phyloP scores from a whole-genome alignment of 257 asterid genomes.

The Nicotiana knightiana region DNA sequence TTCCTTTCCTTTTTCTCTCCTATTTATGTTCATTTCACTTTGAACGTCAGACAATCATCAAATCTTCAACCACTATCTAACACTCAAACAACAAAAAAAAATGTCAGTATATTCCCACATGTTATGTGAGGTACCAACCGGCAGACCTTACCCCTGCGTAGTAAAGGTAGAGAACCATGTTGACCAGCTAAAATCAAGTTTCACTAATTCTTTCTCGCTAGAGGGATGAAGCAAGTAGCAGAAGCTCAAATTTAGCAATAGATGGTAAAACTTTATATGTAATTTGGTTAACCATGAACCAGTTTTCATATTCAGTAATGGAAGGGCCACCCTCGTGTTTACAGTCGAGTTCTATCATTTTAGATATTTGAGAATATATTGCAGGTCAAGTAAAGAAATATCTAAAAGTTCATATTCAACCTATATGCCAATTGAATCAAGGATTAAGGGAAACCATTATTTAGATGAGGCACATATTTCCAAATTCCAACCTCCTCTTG shows the following conservation, averaged over 20 bases:
- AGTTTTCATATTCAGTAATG: no score
- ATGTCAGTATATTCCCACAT: no score
- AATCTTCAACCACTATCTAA: background rate
- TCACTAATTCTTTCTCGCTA: background rate
- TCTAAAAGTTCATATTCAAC: background rate
- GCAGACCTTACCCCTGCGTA: no score
- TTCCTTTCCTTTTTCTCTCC: background rate
- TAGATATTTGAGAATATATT: background rate
- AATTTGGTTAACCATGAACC: background rate
- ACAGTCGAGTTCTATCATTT: no score
- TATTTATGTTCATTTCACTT: background rate
- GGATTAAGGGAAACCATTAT: background rate
- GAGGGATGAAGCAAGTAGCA: background rate
- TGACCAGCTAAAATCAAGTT: no score
- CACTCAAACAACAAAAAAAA: no score
- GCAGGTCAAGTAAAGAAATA: background rate
- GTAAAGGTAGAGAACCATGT: no score
- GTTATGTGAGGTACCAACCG: no score
- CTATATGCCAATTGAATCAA: background rate
- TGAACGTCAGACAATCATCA: background rate
- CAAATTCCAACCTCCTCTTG: background rate
- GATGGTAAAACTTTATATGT: background rate
- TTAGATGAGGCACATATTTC: background rate
- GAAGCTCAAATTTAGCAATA: background rate
- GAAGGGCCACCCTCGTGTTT: no score